These are phyloP conservation scores for Cutaneotrichosporon dermatis DNA, from an alignment of 1,284 basidiomycete genomes.

Conservation along the genomic window DNA sequence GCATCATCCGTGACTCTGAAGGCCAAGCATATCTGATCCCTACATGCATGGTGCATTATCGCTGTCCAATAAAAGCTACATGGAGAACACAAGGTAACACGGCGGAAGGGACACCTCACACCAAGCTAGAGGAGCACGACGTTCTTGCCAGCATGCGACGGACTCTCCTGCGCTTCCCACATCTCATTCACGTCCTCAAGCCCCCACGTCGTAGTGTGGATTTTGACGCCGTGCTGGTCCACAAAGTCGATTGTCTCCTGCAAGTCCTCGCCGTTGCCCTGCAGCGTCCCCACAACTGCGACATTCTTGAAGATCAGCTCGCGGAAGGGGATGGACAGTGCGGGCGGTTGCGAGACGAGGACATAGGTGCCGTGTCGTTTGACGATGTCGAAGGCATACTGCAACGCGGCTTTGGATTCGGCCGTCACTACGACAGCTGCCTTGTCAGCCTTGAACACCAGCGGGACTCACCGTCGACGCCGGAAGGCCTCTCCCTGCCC, in stretches of 20 bases:
- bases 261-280: slow-evolving; percentile 26
- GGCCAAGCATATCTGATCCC: too few species aligned
- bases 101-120: too few species aligned
- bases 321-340: slow-evolving; percentile 18
- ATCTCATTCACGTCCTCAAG: not conserved
- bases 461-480: not conserved
- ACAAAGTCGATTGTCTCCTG: slow-evolving; percentile 23
- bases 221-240: slow-evolving; percentile 3
- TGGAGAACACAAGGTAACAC: too few species aligned
- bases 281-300: slow-evolving; percentile 16
- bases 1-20: too few species aligned
- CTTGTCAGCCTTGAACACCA: too few species aligned
- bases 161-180: not conserved
- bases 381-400: slow-evolving; percentile 15
- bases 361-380: slow-evolving; percentile 22
- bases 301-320: slow-evolving; percentile 23
- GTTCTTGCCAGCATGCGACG: not conserved
- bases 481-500: not conserved
- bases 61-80: too few species aligned
- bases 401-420: not conserved
- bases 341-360: slow-evolving; percentile 21
- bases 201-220: not conserved
- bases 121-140: not conserved
- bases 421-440: not conserved
- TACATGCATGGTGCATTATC: too few species aligned